These are phyloP conservation scores for Plasmodium vinckei DNA, from an alignment of 169 alveolate species.

Conservation along the genomic window DNA sequence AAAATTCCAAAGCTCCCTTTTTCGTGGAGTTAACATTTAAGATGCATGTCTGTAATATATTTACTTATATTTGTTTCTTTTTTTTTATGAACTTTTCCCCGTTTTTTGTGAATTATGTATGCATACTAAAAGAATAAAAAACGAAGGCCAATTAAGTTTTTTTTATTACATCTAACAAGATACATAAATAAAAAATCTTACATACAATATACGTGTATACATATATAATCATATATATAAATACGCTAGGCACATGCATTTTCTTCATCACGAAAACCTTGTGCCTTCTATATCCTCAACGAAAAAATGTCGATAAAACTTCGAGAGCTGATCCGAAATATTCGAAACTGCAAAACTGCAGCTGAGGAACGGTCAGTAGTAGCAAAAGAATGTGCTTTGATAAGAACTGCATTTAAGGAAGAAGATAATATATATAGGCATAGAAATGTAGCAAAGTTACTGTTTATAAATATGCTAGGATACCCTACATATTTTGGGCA, in stretches of 20 bases:
- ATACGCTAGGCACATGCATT: no score
- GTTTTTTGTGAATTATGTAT: neutral
- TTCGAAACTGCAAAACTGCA: slow-evolving; percentile 98
- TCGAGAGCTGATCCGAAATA: slow-evolving; percentile 96
- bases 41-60: neutral
- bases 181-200: neutral
- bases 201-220: neutral
- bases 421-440: slow-evolving; percentile 91
- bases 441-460: slow-evolving; percentile 97
- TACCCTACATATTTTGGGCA: slow-evolving; percentile 97
- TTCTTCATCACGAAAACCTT: neutral
- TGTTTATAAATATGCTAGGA: slow-evolving; percentile 97
- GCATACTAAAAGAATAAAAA: neutral
- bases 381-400: slow-evolving; percentile 98
- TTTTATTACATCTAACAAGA: no score
- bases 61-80: no score
- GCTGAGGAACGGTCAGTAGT: slow-evolving; percentile 99
- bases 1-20: no score
- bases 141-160: neutral
- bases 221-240: neutral
- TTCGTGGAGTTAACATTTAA: neutral
- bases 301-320: slow-evolving; percentile 90
- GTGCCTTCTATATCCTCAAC: neutral
- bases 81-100: no score
- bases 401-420: slow-evolving; percentile 96